Evolutionary conservation across 2,329 filamentous ascomycete genomes (phyloP), one percentile per base, ranked within the genome.

Genomic region (Epichloe baconii): DNA sequence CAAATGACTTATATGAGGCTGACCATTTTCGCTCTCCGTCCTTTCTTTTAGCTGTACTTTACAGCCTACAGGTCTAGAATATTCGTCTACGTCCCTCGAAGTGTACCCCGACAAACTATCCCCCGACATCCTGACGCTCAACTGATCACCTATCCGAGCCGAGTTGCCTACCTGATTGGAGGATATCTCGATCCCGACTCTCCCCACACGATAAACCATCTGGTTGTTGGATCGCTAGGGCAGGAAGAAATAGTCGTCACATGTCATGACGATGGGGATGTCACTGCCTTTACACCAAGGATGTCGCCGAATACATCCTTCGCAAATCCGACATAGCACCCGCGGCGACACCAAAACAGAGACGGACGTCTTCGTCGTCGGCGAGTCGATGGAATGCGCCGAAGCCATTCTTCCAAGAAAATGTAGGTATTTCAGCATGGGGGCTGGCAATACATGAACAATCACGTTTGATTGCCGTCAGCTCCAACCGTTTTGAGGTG

Each of bases 391-490:
- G 12, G 8, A 53, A 48, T 26, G 14, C 19, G 21, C 57, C 70
- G 53, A 60, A 57, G 50, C 70, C 71, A 0, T 86, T 95, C 61
- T 86, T 95, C 52, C 79, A 81, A 53, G 78, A 85, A 38, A 89
- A 86, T 62, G 88, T 95, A 2, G 79, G 79, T 1, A 70, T 68
- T 23, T 91, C 87, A 53, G 91, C 90, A 2, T 98, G 93, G 93
- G 93, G 91, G 0, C 68, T 95, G 46, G 85, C 88, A 7, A 76
- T 95, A 11, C 91, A 97, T 64, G 76, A 80, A 54, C 71, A 82
- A 55, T 88, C 87, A n/a, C 81, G 90, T 0, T 71, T 96, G 54
- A 85, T 98, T 55, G 93, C 91, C 0, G 83, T 94, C 40, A 87
- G 86, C 58, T 82, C 86, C 0, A 98, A 98, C 63, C 78, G 75